Evolutionary conservation across 352 stramenopile species (phyloP).

Genomic region (Phytophthora brassicae): DNA sequence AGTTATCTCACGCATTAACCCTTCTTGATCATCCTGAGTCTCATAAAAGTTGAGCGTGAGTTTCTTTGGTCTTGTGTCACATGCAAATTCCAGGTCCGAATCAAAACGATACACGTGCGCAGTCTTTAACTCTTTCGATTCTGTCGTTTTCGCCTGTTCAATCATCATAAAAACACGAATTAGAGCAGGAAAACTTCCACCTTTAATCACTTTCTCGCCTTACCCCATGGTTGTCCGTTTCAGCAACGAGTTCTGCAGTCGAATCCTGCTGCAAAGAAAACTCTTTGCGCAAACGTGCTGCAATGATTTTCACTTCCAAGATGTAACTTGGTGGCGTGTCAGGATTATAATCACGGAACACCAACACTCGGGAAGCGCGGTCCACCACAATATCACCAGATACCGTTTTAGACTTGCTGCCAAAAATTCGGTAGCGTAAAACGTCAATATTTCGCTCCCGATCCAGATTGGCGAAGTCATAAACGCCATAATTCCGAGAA

Average conservation of each 20-base stretch:
- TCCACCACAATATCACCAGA: constrained; percentile 80
- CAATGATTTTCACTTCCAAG: constrained; percentile 85
- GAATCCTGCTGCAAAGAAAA: constrained; percentile 62
- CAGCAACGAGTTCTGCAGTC: constrained; percentile 56
- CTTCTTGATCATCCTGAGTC: constrained; percentile 39
- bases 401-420: constrained; percentile 65
- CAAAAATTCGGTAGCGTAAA: constrained; percentile 70
- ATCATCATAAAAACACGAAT: not conserved
- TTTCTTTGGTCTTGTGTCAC: constrained; percentile 62
- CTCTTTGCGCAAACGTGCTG: constrained; percentile 64
- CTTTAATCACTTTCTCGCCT: constrained; percentile 2
- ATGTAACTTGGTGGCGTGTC: constrained; percentile 66
- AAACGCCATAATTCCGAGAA: constrained; percentile 67
- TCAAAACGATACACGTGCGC: constrained; percentile 85
- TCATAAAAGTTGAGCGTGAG: constrained; percentile 74
- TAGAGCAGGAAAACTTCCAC: not conserved
- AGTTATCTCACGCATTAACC: constrained; percentile 26
- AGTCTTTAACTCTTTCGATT: constrained; percentile 77
- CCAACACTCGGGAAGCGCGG: constrained; percentile 73
- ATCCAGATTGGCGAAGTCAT: constrained; percentile 87
- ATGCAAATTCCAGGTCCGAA: constrained; percentile 73
- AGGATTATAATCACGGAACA: constrained; percentile 71
- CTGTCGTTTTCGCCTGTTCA: constrained; percentile 39
- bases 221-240: constrained; percentile 71
- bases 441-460: constrained; percentile 71